These are phyloP conservation scores for Jimgerdemannia lactiflua DNA, from an alignment of 192 early-diverging fungal genomes.

Conservation along the genomic window DNA sequence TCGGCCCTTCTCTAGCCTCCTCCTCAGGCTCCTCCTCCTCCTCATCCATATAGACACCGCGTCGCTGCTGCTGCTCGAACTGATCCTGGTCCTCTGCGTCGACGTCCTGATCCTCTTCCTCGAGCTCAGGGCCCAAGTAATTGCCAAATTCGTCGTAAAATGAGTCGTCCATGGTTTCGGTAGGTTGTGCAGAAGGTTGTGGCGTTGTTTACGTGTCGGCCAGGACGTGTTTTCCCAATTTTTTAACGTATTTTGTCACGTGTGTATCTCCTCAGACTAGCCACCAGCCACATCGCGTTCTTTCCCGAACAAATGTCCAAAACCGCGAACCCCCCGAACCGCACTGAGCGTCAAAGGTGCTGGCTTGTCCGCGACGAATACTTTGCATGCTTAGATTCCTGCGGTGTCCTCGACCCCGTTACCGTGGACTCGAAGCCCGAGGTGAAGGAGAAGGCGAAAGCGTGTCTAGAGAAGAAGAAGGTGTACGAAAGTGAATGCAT, in stretches of 20 bases:
- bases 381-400: conserved; percentile 70
- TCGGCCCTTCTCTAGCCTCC: conserved; percentile 26
- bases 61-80: conserved; percentile 26
- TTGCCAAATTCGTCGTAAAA: conserved; percentile 95
- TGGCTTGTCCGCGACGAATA: conserved; percentile 79
- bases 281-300: too few relatives aligned
- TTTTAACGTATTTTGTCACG: background rate
- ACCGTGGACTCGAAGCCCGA: conserved; percentile 38
- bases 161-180: conserved; percentile 65
- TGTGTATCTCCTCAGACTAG: background rate
- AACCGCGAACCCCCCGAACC: conserved; percentile 50
- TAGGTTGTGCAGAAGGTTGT: background rate
- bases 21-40: conserved; percentile 52
- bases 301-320: background rate
- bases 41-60: conserved; percentile 29
- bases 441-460: conserved; percentile 27
- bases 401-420: conserved; percentile 55
- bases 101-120: conserved; percentile 60
- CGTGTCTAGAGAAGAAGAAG: conserved; percentile 50
- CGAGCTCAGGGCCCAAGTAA: conserved; percentile 96
- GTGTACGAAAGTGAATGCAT: conserved; percentile 64
- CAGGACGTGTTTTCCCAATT: background rate
- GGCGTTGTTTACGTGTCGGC: background rate
- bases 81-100: conserved; percentile 42
- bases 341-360: conserved; percentile 65